These are phyloP conservation scores for Suillus tomentosus DNA, from an alignment of 768 basidiomycete species.

Conservation along the genomic window DNA sequence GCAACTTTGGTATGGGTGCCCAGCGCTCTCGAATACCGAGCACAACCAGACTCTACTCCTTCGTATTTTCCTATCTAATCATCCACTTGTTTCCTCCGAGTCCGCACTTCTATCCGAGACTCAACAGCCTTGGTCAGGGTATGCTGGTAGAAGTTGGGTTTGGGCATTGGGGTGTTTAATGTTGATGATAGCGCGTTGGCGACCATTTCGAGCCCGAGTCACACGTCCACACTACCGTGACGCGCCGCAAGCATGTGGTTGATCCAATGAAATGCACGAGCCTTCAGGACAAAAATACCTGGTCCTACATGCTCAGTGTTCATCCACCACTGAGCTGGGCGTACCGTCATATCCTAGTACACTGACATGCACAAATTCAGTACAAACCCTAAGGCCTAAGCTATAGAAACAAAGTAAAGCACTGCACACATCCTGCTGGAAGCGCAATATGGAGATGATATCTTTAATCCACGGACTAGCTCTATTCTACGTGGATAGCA, in stretches of 20 bases:
- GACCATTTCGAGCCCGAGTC: slow-evolving; percentile 2
- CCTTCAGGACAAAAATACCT: not conserved
- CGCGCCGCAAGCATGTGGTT: not conserved
- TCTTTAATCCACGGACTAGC: slow-evolving; percentile 15
- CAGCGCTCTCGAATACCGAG: slow-evolving; percentile 66
- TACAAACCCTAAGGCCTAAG: not conserved
- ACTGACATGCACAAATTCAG: not conserved
- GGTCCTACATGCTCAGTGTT: too few relatives aligned
- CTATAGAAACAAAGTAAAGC: not conserved
- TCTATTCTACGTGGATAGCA: too few relatives aligned
- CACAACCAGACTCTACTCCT: slow-evolving; percentile 61
- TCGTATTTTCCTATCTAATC: slow-evolving; percentile 67
- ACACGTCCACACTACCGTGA: slow-evolving; percentile 1
- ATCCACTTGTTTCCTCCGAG: slow-evolving; percentile 68
- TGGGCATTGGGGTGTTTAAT: slow-evolving; percentile 77
- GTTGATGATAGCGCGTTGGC: slow-evolving; percentile 57
- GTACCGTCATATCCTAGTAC: not conserved
- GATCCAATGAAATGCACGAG: not conserved
- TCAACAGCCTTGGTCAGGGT: slow-evolving; percentile 79
- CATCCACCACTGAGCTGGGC: not conserved
- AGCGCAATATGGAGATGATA: slow-evolving; percentile 2
- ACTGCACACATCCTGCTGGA: not conserved
- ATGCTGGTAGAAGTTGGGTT: slow-evolving; percentile 78
- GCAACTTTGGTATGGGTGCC: slow-evolving; percentile 72
- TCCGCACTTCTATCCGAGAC: slow-evolving; percentile 61